Base-by-base conservation (phyloP, 176 grass and related monocot species). In the Avena atlantica region DNA sequence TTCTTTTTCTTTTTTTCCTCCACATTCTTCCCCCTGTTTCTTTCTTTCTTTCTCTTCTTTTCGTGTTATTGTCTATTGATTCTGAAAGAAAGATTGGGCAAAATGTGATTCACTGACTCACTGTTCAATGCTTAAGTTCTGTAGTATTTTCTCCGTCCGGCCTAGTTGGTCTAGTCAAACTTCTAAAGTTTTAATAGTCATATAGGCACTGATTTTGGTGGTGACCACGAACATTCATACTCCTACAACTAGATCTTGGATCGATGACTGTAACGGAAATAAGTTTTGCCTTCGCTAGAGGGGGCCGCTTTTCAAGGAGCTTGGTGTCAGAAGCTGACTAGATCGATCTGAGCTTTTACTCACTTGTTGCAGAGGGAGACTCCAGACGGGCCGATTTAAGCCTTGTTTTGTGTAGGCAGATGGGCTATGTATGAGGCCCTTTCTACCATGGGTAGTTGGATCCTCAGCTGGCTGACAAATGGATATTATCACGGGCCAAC, bases 311-410 rank as follows among this genome's bases (percentile, higher is more conserved):
- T 37, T 36, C 9, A 15, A 68, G 29, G 65, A 37, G 15, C 52
- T 55, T 68, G 65, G 47, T 52, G 72, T 52, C 72, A 75, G 45
- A 51, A 49, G 70, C n/a, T 57, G 65, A 23, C 27, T 82, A 10
- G 7, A 42, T 23, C 7, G 13, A 73, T 45, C 36, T 47, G 24
- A 67, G 15, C 14, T 80, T 80, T 27, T 63, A 23, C 25, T 10
- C 31, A 53, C 10, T 6, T 8, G 25, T 25, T 25, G 25, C 65
- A 23, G 44, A 55, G 0, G 16, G 44, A 74, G 44, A 47, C 44
- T 47, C 44, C 48, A 50, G 48, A 1, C 21, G 17, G 0, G 16
- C 14, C 2, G 40, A 42, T 72, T 7, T 37, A 10, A 71, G 13
- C 13, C 13, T 59, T 4, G 1, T 45, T 72, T 21, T 69, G 16